These are phyloP conservation scores for Chaetomidium leptoderma DNA, from an alignment of 495 filamentous ascomycete genomes.

Conservation along the genomic window DNA sequence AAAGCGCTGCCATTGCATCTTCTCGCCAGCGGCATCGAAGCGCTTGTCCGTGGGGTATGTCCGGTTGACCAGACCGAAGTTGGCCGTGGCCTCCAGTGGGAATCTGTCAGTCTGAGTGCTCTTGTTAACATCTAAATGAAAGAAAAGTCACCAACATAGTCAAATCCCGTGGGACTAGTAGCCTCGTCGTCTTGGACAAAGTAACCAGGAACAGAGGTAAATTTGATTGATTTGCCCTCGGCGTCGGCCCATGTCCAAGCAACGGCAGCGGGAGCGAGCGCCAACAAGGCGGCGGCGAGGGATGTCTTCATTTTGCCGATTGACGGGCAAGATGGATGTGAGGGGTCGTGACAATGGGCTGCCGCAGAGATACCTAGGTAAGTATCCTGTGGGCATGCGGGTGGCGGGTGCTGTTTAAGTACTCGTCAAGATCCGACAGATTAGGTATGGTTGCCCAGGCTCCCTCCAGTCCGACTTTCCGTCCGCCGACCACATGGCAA, in stretches of 20 bases:
- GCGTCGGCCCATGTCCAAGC: background rate
- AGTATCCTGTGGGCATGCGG: too few relatives aligned
- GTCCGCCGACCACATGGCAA: too few relatives aligned
- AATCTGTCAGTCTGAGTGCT: background rate
- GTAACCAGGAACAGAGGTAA: background rate
- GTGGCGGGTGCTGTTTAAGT: too few relatives aligned
- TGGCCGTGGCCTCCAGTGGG: background rate
- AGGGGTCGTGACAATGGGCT: too few relatives aligned
- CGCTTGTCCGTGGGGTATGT: background rate
- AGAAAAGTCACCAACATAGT: background rate
- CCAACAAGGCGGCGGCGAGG: background rate
- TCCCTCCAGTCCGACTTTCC: too few relatives aligned
- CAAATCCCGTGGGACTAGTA: background rate
- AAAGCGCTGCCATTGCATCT: slow-evolving; percentile 1
- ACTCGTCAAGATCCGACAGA: too few relatives aligned
- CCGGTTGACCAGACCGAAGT: slow-evolving; percentile 1
- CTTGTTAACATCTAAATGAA: background rate
- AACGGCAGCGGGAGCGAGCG: background rate
- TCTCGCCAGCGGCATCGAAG: background rate
- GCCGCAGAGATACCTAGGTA: too few relatives aligned
- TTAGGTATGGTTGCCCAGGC: too few relatives aligned
- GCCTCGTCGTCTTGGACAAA: background rate
- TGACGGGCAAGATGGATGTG: too few relatives aligned
- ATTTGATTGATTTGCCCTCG: background rate
- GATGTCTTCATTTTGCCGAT: background rate